phyloP scores from a whole-genome alignment of 1,284 basidiomycete species.

The Fomitopsis pinicola region DNA sequence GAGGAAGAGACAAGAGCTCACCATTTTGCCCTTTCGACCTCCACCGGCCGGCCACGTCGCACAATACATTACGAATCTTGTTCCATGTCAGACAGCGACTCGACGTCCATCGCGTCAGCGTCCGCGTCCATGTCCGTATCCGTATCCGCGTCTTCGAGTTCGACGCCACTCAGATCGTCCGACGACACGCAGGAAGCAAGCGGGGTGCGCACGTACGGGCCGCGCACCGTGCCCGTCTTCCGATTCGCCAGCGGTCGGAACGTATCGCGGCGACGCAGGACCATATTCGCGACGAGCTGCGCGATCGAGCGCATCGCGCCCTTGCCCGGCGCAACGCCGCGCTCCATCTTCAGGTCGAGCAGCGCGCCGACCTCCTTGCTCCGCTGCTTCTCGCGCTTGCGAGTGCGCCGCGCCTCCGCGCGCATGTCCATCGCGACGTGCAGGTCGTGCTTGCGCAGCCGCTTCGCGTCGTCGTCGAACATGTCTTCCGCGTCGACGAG shows the following conservation, averaged over 20 bases:
- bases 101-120: conserved; percentile 7
- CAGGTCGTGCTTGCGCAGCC: conserved; percentile 25
- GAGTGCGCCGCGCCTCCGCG: conserved; percentile 38
- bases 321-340: conserved; percentile 20
- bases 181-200: conserved; percentile 19
- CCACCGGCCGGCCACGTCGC: not conserved
- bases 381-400: conserved; percentile 48
- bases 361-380: conserved; percentile 47
- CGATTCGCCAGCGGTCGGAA: conserved; percentile 34
- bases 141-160: conserved; percentile 5
- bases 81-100: conserved; percentile 4
- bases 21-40: conserved; percentile 5
- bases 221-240: conserved; percentile 16
- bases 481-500: not conserved
- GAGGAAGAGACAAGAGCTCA: conserved; percentile 2
- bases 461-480: conserved; percentile 19
- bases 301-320: conserved; percentile 34
- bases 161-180: conserved; percentile 13
- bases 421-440: conserved; percentile 37
- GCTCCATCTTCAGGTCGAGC: conserved; percentile 42
- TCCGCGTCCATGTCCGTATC: not conserved
- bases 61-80: not conserved
- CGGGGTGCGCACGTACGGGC: conserved; percentile 21
- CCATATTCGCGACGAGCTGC: conserved; percentile 55
- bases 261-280: conserved; percentile 41